Base-by-base conservation (phyloP, 768 basidiomycete species). In the Peribolospora baueri region DNA sequence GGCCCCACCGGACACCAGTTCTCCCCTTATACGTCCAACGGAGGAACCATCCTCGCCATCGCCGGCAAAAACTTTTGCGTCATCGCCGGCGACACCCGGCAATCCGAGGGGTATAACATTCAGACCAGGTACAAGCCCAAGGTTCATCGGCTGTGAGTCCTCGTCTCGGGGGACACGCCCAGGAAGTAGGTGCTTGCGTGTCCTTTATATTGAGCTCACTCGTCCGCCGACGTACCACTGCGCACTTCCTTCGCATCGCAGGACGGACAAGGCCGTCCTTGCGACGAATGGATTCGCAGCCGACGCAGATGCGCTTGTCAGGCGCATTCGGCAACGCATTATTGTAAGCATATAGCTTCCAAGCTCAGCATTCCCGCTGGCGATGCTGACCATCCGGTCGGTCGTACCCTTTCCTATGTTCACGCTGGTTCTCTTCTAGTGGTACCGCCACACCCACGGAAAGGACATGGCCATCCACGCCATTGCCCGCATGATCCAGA, bases 261-360 rank as follows among this genome's bases (percentile, higher is more conserved):
- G 87, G 65, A 91, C 86, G 13, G 85, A 88, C 70, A 84, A 80
- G 63, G 84, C 84, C 41, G 85, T 88, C 5, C 73, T 98, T 25
- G 88, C 91, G 14, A 86, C 93, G 43, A 93, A 95, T 62, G 93
- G 93, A 7, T 97, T 95, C 66, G 84, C 86, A 47, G 93, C 90
- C 50, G 93, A 98, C 66, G 91, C 86, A 37, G 90, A 90, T 64
- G 84, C 84, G 77, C 90, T 98, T 64, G 87, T 97, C 64, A 93
- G 95, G 76, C 80, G 81, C 65, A 81, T 98, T 53, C 81, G 82
- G 66, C 90, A 97, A 67, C 77, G 91, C 61, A 74, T 98, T 3
- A 93, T 97, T 76, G 91, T 91, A 56, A 53, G 77, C 71, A 5
- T 37, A 1, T 25, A 25, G 25, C 25, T 25, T 25, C 25, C 25